Evolutionary conservation across 805 yeast genomes (phyloP).

Genomic region (Schizosaccharomyces japonicus): DNA sequence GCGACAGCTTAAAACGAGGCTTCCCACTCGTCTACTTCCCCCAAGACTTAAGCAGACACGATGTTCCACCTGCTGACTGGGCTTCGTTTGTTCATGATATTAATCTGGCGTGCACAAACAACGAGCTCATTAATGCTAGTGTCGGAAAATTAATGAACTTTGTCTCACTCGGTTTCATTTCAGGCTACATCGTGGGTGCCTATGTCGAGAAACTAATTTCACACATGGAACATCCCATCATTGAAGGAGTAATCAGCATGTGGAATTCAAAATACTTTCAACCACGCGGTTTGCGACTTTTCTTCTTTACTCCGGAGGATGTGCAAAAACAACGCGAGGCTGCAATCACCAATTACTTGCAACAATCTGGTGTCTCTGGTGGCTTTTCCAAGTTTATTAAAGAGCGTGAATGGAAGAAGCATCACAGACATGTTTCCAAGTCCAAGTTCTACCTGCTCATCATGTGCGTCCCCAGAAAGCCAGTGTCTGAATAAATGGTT

Average conservation of each 20-base stretch:
- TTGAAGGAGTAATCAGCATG: neutral
- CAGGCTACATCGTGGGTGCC: neutral
- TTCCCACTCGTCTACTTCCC: neutral
- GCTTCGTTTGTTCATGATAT: neutral
- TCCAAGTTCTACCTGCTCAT: too few species aligned
- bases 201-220: neutral
- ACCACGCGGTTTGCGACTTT: neutral
- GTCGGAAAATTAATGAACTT: neutral
- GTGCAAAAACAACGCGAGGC: neutral
- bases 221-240: neutral
- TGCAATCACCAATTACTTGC: neutral
- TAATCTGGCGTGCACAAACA: neutral
- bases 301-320: neutral
- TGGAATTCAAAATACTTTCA: neutral
- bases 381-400: neutral
- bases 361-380: neutral
- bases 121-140: neutral
- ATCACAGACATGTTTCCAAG: neutral
- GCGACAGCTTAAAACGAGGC: neutral
- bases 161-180: neutral
- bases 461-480: too few species aligned
- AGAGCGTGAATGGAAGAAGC: neutral
- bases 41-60: neutral
- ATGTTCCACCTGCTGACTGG: neutral
- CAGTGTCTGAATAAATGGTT: too few species aligned